Conservation (phyloP, 257 asterid genomes). For the Solanum microdontum region DNA sequence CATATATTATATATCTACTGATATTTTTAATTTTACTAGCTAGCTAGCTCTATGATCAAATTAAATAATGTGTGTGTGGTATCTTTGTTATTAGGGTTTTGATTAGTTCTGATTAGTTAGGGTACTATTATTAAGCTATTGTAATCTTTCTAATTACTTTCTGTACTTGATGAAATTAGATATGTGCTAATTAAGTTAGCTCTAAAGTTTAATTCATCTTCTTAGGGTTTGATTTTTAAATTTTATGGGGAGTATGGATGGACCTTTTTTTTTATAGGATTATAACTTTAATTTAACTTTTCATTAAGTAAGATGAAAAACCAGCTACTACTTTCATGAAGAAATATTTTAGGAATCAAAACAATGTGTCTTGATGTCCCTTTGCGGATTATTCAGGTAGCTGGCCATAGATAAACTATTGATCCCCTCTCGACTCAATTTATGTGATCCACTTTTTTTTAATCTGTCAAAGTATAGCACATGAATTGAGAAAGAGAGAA, state of each 20-base stretch:
- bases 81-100: not conserved
- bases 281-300: not conserved
- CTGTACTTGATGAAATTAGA: not conserved
- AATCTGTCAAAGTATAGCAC: not conserved
- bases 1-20: not conserved
- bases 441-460: not conserved
- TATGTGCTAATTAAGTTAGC: not conserved
- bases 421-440: not conserved
- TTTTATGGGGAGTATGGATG: not conserved
- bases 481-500: not conserved
- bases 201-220: not conserved
- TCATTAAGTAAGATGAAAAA: not conserved
- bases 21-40: not conserved
- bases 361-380: not conserved
- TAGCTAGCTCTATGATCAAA: not conserved
- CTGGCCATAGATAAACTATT: not conserved
- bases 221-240: not conserved
- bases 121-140: not conserved
- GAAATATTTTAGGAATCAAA: not conserved
- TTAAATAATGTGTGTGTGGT: not conserved
- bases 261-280: no score
- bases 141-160: not conserved
- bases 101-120: not conserved
- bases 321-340: not conserved
- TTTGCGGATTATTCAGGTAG: not conserved